Evolutionary conservation across 345 rosid species (phyloP).

Genomic region (Atalantia buxifolia): DNA sequence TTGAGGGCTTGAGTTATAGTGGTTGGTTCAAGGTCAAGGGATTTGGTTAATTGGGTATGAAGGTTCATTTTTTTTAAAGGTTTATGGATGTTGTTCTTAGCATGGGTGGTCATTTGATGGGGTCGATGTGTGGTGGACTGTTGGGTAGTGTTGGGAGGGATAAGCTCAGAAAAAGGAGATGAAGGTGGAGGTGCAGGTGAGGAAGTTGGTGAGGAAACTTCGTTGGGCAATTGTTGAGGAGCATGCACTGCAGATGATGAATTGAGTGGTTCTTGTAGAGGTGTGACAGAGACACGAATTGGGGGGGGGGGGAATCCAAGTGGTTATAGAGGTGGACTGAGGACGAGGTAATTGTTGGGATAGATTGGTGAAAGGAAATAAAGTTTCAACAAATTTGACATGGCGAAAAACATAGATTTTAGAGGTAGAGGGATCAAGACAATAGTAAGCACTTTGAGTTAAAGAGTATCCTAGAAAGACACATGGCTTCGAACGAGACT

Average conservation of each 20-base stretch:
- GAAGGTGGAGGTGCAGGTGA: neutral
- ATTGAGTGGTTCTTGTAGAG: neutral
- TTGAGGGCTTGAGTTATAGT: neutral
- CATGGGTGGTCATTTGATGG: neutral
- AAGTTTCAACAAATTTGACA: neutral
- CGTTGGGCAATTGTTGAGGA: neutral
- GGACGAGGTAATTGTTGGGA: neutral
- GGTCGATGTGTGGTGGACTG: neutral
- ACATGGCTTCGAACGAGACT: neutral
- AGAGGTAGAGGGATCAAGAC: neutral
- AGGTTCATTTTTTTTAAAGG: neutral
- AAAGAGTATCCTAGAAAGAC: neutral
- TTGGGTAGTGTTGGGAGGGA: neutral
- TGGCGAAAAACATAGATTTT: neutral
- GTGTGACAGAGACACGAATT: neutral
- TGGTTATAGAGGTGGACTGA: neutral
- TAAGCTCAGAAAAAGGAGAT: no score
- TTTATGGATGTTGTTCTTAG: neutral
- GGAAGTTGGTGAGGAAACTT: neutral
- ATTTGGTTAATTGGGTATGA: neutral
- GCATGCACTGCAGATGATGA: neutral
- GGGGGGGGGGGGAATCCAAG: neutral
- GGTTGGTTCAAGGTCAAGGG: neutral
- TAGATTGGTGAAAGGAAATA: neutral
- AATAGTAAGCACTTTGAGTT: neutral